Conservation (phyloP, 2,329 filamentous ascomycete genomes). For the Pseudogymnoascus sp. region DNA sequence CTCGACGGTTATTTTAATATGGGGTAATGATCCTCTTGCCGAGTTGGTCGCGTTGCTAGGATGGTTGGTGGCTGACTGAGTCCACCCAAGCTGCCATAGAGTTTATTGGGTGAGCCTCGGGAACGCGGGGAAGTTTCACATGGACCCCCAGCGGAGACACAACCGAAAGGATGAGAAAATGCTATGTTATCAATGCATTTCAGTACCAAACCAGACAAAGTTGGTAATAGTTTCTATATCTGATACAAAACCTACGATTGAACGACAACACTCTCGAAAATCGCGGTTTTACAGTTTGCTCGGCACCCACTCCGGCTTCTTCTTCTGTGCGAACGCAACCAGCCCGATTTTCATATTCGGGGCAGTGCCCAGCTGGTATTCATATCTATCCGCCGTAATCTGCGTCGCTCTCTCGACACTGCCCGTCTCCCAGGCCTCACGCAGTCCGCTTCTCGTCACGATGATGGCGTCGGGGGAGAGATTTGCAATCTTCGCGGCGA, state of each 20-base stretch:
- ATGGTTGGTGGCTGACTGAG: background rate
- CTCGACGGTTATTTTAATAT: background rate
- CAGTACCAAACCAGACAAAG: background rate
- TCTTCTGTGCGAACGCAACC: slow-evolving; percentile 68
- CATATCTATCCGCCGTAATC: slow-evolving; percentile 49
- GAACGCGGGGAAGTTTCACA: slow-evolving; percentile 6
- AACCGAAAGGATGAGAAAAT: background rate
- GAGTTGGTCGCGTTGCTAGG: slow-evolving; percentile 5
- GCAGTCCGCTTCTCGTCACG: slow-evolving; percentile 61
- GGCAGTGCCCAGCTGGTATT: slow-evolving; percentile 49
- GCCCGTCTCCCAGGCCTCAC: slow-evolving; percentile 62
- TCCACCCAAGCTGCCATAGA: background rate
- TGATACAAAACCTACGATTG: background rate
- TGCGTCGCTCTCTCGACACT: slow-evolving; percentile 51
- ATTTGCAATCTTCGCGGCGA: slow-evolving; percentile 53
- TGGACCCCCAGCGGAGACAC: background rate
- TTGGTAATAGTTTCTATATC: background rate
- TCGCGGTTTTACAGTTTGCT: slow-evolving; percentile 46
- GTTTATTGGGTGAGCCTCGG: background rate
- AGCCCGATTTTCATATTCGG: slow-evolving; percentile 71
- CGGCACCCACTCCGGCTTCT: slow-evolving; percentile 58
- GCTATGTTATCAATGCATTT: background rate
- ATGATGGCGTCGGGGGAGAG: slow-evolving; percentile 70
- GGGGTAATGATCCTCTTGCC: slow-evolving; percentile 2
- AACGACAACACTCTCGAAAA: slow-evolving; percentile 11